Base-by-base conservation (phyloP, 495 filamentous ascomycete species). In the Physcia stellaris region DNA sequence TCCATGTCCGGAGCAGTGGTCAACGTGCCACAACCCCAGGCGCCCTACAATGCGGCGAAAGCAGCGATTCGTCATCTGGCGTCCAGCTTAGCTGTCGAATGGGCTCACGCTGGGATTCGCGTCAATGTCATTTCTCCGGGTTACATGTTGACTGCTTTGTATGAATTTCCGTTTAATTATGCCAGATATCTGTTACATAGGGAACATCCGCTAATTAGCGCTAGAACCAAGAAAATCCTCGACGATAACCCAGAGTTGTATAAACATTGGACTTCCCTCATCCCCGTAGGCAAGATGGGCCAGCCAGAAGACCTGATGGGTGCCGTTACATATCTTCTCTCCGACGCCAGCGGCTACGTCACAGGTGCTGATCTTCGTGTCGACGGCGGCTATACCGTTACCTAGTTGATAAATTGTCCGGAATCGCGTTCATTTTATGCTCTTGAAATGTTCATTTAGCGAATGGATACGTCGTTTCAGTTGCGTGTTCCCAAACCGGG, bases 91-190 rank as follows among this genome's bases (percentile, higher is more conserved):
- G 83, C 83, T 22, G 87, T 93, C 28, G 86, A 94, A 53, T 94
- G 86, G 86, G 85, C 86, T 3, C 68, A 75, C 35, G 69, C 77
- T 18, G 77, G 75, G 37, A 92, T 94, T 49, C 75, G 86, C 9
- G 86, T 94, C 23, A 94, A 94, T 57, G 85, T 79, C 53, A 92
- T 94, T 52, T 81, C 75, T 41, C 86, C 86, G 0, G 86, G 86
- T 15, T 94, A 94, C 58, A 92, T 94, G 87, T 61, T 94, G 47
- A 96, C 88, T 15, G 85, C 86, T 32, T 59, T 96, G 85, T 84
- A 60, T 67, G 70, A 67, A 24, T 49, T 27, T 23, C 32, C 11
- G n/a, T n/a, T n/a, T n/a, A n/a, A n/a, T n/a, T n/a, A n/a, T n/a
- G n/a, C 13, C 26, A 28, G 7, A 28, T 28, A 7, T 28, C 26